A percentile compares a stretch with the other conserved stretches of the same genome.
Conservation (phyloP, 306 rosid genomes). For the Luffa acutangula region DNA sequence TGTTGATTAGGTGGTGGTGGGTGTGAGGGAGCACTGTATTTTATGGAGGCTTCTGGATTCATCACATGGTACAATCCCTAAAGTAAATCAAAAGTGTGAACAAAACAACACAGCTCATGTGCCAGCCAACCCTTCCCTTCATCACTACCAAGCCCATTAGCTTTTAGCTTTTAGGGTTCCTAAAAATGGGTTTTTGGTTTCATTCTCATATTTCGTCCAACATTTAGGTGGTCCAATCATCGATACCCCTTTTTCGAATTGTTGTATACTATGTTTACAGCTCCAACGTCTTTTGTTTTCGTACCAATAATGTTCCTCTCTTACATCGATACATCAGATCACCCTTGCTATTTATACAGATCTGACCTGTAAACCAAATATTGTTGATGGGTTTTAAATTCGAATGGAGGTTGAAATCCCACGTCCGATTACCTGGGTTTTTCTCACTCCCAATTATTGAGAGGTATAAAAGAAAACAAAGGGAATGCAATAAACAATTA, state of each 20-base stretch:
- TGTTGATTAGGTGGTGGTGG: not conserved
- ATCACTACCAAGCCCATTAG: not conserved
- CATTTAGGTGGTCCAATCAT: not conserved
- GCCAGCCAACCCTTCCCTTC: not conserved
- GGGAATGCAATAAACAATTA: not conserved
- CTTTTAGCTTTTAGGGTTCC: not conserved
- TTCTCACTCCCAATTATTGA: not conserved
- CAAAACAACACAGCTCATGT: not conserved
- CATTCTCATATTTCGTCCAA: not conserved
- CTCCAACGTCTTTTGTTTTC: not conserved
- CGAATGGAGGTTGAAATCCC: not conserved
- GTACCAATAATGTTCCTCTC: not conserved
- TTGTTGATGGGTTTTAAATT: not conserved
- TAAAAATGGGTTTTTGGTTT: not conserved
- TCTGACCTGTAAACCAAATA: not conserved
- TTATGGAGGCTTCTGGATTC: not conserved
- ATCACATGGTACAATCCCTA: not conserved
- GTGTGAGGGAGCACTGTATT: not conserved
- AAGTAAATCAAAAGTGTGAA: not conserved
- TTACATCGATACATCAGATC: not conserved
- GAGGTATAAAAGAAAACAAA: not conserved
- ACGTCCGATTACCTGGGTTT: not conserved
- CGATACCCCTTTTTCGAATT: not conserved
- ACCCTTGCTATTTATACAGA: not conserved
- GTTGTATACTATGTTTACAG: not conserved